phyloP scores from a whole-genome alignment of 768 basidiomycete genomes.

The Nidula microcarpa region DNA sequence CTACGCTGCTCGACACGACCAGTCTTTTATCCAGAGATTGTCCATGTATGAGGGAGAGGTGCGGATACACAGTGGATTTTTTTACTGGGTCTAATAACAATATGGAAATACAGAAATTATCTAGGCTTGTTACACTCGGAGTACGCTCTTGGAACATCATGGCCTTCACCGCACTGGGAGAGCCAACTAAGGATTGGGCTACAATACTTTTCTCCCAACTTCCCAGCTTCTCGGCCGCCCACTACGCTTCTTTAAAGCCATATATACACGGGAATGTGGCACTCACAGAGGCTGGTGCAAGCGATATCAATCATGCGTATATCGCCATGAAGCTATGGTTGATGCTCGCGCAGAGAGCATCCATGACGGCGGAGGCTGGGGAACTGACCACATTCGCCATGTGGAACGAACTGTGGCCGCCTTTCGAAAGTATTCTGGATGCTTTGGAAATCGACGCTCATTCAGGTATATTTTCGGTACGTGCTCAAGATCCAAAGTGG shows the following conservation, averaged over 20 bases:
- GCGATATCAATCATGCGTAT: slow-evolving; percentile 67
- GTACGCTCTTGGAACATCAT: slow-evolving; percentile 69
- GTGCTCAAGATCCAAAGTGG: neutral
- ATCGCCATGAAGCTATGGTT: slow-evolving; percentile 72
- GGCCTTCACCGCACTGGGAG: slow-evolving; percentile 48
- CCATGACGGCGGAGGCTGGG: slow-evolving; percentile 17
- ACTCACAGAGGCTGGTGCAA: slow-evolving; percentile 39
- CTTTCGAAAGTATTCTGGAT: slow-evolving; percentile 53
- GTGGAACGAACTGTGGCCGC: slow-evolving; percentile 79
- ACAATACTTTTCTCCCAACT: slow-evolving; percentile 48
- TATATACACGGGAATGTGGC: slow-evolving; percentile 32
- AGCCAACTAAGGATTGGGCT: slow-evolving; percentile 28
- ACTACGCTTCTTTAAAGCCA: slow-evolving; percentile 40
- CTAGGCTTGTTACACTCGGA: slow-evolving; percentile 24
- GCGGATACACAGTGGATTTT: neutral
- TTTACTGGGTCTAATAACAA: neutral
- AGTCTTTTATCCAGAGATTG: slow-evolving; percentile 33
- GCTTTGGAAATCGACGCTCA: slow-evolving; percentile 47
- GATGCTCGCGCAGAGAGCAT: slow-evolving; percentile 44
- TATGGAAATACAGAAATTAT: slow-evolving; percentile 23
- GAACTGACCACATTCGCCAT: slow-evolving; percentile 36
- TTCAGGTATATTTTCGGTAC: slow-evolving; percentile 35
- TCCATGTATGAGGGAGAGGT: neutral
- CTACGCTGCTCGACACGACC: slow-evolving; percentile 42
- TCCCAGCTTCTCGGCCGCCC: slow-evolving; percentile 41